Conservation (phyloP, 164 flowering plant species). For the Hamamelis virginiana region DNA sequence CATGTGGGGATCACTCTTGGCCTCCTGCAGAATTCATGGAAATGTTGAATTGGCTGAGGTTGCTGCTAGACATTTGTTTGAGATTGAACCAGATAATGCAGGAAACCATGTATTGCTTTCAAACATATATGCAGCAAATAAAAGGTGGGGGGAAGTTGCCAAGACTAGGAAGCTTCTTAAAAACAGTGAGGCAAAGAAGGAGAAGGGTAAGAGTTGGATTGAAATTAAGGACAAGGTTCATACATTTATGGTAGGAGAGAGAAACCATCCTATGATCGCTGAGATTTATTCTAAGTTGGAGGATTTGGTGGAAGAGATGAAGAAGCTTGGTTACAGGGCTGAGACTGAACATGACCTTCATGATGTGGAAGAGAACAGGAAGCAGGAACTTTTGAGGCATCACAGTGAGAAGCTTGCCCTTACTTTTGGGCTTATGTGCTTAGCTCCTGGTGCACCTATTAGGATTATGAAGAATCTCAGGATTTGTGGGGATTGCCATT, state of each 20-base stretch:
- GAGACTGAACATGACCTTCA: slow-evolving; percentile 60
- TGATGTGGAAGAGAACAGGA: slow-evolving; percentile 50
- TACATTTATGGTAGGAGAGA: slow-evolving; percentile 67
- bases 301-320: slow-evolving; percentile 51
- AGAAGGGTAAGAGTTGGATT: slow-evolving; percentile 83
- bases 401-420: slow-evolving; percentile 89
- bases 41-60: slow-evolving; percentile 67
- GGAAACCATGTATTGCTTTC: slow-evolving; percentile 80
- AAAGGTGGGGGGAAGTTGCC: slow-evolving; percentile 68
- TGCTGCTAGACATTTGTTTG: slow-evolving; percentile 64
- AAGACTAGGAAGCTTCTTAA: slow-evolving; percentile 59
- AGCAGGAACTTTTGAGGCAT: slow-evolving; percentile 61
- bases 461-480: slow-evolving; percentile 80
- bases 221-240: slow-evolving; percentile 66
- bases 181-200: slow-evolving; percentile 62
- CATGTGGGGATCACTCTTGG: slow-evolving; percentile 86
- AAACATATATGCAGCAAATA: slow-evolving; percentile 66
- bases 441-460: slow-evolving; percentile 52
- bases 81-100: slow-evolving; percentile 71
- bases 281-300: slow-evolving; percentile 64
- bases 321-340: slow-evolving; percentile 44
- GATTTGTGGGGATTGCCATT: slow-evolving; percentile 81
- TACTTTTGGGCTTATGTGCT: slow-evolving; percentile 58
- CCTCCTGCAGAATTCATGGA: slow-evolving; percentile 61
- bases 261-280: slow-evolving; percentile 50